Percentiles rank a stretch among this genome's conserved stretches.
phyloP scores from a whole-genome alignment of 2,329 filamentous ascomycete species.

The Botrytis aclada region DNA sequence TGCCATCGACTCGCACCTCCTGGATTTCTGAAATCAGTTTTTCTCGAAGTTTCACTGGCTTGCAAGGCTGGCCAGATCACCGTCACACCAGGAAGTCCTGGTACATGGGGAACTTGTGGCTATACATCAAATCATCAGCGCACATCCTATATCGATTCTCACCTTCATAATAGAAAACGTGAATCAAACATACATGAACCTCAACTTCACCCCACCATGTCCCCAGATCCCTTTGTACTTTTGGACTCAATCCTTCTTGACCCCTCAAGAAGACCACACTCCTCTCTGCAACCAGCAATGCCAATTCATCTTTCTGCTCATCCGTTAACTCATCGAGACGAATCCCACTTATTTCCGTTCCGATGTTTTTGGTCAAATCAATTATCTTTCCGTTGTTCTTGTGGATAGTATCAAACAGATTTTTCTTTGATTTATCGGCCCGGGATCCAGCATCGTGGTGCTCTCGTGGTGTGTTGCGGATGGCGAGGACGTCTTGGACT shows the following conservation, averaged over 20 bases:
- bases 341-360: slow-evolving; percentile 43
- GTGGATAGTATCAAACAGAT: slow-evolving; percentile 54
- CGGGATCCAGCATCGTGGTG: slow-evolving; percentile 61
- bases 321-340: slow-evolving; percentile 42
- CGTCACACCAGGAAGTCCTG: slow-evolving; percentile 60
- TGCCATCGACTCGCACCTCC: slow-evolving; percentile 69
- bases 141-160: not conserved
- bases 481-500: slow-evolving; percentile 62
- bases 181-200: slow-evolving; percentile 54
- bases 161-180: not conserved
- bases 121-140: slow-evolving; percentile 35
- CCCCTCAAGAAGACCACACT: slow-evolving; percentile 41
- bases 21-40: slow-evolving; percentile 62
- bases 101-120: slow-evolving; percentile 70
- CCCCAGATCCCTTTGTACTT: slow-evolving; percentile 61
- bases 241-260: slow-evolving; percentile 50
- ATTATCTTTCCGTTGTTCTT: slow-evolving; percentile 52
- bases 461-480: slow-evolving; percentile 54
- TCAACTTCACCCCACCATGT: slow-evolving; percentile 64
- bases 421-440: slow-evolving; percentile 62
- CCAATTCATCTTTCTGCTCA: slow-evolving; percentile 44
- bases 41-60: slow-evolving; percentile 51
- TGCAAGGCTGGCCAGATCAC: slow-evolving; percentile 69
- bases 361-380: slow-evolving; percentile 44
- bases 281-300: slow-evolving; percentile 43